phyloP scores from a whole-genome alignment of 2,329 filamentous ascomycete species.

The Penicillium brevicompactum region DNA sequence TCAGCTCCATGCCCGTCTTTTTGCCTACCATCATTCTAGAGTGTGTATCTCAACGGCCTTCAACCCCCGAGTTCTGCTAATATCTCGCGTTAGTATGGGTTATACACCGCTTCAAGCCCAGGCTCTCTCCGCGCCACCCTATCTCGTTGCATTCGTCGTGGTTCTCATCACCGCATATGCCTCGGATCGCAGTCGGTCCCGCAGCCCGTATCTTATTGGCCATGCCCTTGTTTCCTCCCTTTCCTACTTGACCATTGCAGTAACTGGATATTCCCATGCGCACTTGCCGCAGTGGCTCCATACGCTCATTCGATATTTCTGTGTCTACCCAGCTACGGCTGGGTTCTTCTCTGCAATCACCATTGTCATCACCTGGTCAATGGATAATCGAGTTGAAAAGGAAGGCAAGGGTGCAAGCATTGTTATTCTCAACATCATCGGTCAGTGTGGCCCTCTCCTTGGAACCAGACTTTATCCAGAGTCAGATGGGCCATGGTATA shows the following conservation, averaged over 20 bases:
- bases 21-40: slow-evolving; percentile 76
- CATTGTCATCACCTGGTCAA: slow-evolving; percentile 81
- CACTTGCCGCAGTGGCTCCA: slow-evolving; percentile 36
- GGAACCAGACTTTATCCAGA: slow-evolving; percentile 66
- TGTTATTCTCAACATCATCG: slow-evolving; percentile 77
- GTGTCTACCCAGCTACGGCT: slow-evolving; percentile 74
- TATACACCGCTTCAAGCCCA: slow-evolving; percentile 69
- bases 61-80: not conserved
- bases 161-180: slow-evolving; percentile 72
- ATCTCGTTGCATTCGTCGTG: slow-evolving; percentile 71
- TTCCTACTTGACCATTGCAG: slow-evolving; percentile 61
- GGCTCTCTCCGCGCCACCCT: slow-evolving; percentile 79
- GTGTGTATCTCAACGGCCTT: slow-evolving; percentile 26
- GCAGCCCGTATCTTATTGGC: slow-evolving; percentile 67
- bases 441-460: slow-evolving; percentile 76
- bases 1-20: slow-evolving; percentile 84
- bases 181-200: slow-evolving; percentile 67
- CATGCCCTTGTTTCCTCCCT: slow-evolving; percentile 72
- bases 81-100: slow-evolving; percentile 59
- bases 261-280: slow-evolving; percentile 49
- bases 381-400: slow-evolving; percentile 78
- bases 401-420: slow-evolving; percentile 74
- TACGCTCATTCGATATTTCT: slow-evolving; percentile 63
- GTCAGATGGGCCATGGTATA: slow-evolving; percentile 62
- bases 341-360: slow-evolving; percentile 87